A percentile compares a stretch with the other conserved stretches of the same genome.
These are phyloP conservation scores for Rhizoclosmatium globosum DNA, from an alignment of 192 early-diverging fungal genomes.

Conservation along the genomic window DNA sequence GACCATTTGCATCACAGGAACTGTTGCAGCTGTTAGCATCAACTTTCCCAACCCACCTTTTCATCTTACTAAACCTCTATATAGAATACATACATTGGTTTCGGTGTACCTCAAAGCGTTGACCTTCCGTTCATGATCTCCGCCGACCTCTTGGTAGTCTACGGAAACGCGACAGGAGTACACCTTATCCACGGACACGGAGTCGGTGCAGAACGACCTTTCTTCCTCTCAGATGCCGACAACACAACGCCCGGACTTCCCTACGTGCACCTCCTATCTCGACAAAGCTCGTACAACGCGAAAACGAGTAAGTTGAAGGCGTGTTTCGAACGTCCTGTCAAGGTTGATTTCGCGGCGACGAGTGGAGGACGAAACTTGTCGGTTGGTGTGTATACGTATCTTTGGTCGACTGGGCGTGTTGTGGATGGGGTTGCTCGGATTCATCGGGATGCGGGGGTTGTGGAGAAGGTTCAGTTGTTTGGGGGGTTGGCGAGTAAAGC, in stretches of 20 bases:
- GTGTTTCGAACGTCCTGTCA: background rate
- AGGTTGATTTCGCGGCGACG: background rate
- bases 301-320: background rate
- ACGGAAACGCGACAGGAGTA: background rate
- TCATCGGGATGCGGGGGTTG: too few relatives aligned
- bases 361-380: background rate
- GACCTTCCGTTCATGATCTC: slow-evolving; percentile 5
- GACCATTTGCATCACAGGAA: background rate
- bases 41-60: background rate
- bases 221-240: background rate
- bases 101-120: background rate
- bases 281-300: background rate
- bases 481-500: too few relatives aligned
- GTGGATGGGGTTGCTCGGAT: too few relatives aligned
- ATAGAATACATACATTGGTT: slow-evolving; percentile 31
- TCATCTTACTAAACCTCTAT: background rate
- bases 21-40: background rate
- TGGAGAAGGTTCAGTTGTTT: too few relatives aligned
- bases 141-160: slow-evolving; percentile 1
- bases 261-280: too few relatives aligned
- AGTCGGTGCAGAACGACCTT: background rate
- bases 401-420: too few relatives aligned
- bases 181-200: slow-evolving; percentile 4
- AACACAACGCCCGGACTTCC: background rate
- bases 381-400: background rate